Evolutionary conservation across 2,329 filamentous ascomycete species (phyloP), one percentile per base, ranked within the genome.

Genomic region (Fusarium sp.): DNA sequence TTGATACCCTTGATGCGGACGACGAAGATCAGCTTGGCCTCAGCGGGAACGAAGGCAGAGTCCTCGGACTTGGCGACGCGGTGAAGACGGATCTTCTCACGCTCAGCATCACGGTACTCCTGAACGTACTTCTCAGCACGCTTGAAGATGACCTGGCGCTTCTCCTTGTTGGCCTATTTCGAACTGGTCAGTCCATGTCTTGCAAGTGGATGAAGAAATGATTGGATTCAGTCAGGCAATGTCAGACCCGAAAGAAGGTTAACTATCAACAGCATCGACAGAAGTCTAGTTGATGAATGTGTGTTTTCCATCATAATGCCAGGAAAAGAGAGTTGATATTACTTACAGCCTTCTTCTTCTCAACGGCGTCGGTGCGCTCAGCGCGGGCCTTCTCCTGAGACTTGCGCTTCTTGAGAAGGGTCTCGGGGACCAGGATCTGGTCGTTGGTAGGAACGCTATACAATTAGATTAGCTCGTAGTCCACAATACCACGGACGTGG

Each of bases 1-100:
- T 98, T 98, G 94, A 99, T 98, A 97, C 95, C 96, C 93, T 99
- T 99, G 89, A 99, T 99, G 83, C 96, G 95, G 84, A 98, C 86
- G 78, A 99, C 90, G 83, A 99, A 99, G 86, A 95, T 94, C 79
- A 99, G 88, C 87, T 97, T 97, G 81, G 92, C 85, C 89, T 99
- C 94, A 72, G 93, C 94, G 72, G 93, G 91, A 76, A 99, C 91
- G 85, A 96, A 96, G 89, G 95, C 96, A 81, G 89, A 92, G 82
- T 95, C 95, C 79, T 93, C 90, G 84, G 93, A 87, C 89, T 97
- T 97, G 84, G 94, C 92, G 73, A 94, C 84, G 76, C 96, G 95
- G 79, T 87, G 81, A 70, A 99, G 91, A 79, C 96, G 93, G 84
- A 99, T 88, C 90, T 97, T 97, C 91, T 99, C 96, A 77, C 94